phyloP scores from a whole-genome alignment of 371 early-diverging fungal genomes.

The Zopfochytrium polystomum region DNA sequence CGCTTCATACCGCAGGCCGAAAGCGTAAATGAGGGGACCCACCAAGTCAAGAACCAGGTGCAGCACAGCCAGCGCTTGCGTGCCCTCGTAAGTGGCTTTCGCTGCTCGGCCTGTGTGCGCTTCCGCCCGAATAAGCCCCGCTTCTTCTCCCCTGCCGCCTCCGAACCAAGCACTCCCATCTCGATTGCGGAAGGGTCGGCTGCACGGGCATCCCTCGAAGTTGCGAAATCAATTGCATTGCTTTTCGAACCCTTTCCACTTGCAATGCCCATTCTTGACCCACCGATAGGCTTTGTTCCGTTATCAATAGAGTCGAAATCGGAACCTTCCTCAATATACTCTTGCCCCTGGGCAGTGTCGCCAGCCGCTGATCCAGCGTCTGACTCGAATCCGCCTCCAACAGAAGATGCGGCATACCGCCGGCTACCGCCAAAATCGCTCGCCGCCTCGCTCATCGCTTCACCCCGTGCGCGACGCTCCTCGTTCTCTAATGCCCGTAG shows the following conservation, averaged over 20 bases:
- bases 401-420: constrained; percentile 11
- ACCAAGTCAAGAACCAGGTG: constrained; percentile 85
- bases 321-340: too few species aligned
- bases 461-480: constrained; percentile 7
- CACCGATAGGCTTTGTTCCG: too few species aligned
- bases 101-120: constrained; percentile 17
- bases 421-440: constrained; percentile 15
- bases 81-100: constrained; percentile 29
- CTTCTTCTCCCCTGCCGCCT: too few species aligned
- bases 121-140: too few species aligned
- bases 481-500: constrained; percentile 31
- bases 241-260: too few species aligned
- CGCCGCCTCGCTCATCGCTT: background rate
- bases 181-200: too few species aligned
- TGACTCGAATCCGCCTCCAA: constrained; percentile 36
- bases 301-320: too few species aligned
- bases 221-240: too few species aligned
- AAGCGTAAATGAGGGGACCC: constrained; percentile 72
- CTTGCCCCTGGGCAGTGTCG: too few species aligned
- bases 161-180: too few species aligned
- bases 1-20: constrained; percentile 72
- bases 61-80: constrained; percentile 69
- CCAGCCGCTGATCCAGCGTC: constrained; percentile 17
- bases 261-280: too few species aligned
- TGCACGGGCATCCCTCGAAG: too few species aligned